phyloP scores from a whole-genome alignment of 192 early-diverging fungal species.

The Linnemannia elongata region DNA sequence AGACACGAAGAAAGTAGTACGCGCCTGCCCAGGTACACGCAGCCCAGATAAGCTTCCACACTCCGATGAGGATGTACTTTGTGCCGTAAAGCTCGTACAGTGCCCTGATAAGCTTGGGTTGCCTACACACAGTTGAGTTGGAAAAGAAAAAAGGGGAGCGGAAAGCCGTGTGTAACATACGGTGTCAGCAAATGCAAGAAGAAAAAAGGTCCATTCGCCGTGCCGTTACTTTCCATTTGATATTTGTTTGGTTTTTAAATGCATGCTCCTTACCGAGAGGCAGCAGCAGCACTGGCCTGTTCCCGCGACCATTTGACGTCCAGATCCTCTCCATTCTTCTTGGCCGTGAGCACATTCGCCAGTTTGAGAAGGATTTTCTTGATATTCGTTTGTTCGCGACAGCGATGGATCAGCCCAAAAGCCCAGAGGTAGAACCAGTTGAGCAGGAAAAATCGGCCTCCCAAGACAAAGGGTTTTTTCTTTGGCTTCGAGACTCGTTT shows the following conservation, averaged over 20 bases:
- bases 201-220: neutral
- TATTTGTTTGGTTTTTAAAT: neutral
- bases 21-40: conserved; percentile 69
- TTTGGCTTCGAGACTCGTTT: neutral
- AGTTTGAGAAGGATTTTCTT: conserved; percentile 29
- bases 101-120: conserved; percentile 24
- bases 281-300: conserved; percentile 11
- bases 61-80: conserved; percentile 62
- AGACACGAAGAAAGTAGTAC: conserved; percentile 62
- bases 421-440: conserved; percentile 43
- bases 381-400: conserved; percentile 25
- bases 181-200: neutral
- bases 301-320: conserved; percentile 32
- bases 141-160: neutral
- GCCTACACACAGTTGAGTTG: neutral
- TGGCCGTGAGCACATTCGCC: conserved; percentile 17
- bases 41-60: conserved; percentile 74
- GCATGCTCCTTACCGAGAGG: conserved; percentile 10
- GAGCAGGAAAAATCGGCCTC: conserved; percentile 35
- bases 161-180: neutral
- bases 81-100: conserved; percentile 32
- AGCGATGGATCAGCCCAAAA: conserved; percentile 31
- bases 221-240: neutral
- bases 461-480: conserved; percentile 28
- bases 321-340: conserved; percentile 37